Evolutionary conservation across 805 yeast genomes (phyloP), one percentile per base, ranked within the genome.

Genomic region (Yamadazyma philogaea): DNA sequence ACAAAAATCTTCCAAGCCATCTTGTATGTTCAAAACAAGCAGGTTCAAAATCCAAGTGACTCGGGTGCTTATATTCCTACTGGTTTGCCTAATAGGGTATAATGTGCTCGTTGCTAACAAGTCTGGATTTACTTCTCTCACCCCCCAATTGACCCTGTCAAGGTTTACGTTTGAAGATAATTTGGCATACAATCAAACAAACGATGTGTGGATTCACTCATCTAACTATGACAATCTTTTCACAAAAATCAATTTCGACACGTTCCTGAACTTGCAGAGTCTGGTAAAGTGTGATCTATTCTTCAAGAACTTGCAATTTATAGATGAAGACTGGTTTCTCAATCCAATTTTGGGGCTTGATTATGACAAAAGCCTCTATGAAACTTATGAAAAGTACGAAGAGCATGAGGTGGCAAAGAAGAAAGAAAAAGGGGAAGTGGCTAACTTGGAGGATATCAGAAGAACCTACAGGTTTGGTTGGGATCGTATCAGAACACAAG

Each of bases 271-370:
- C 3, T 36, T 35, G 14, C n/a, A 21, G 3, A 40, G 40, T 30
- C 22, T 32, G 12, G 45, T 50, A n/a, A 45, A 61, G 30, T 60
- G 66, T 51, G 52, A 54, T 19, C 39, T 48, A 7, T 60, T 50
- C 43, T 58, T 59, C 43, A 46, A 52, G n/a, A 45, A 47, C 14
- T 30, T 50, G 14, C 40, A 42, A 28, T 20, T 18, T 4, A n/a
- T 26, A 4, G 47, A 52, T 15, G 14, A 40, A 2, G 38, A 52
- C 7, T 59, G 61, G 52, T 30, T 31, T 4, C 39, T 51, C 10
- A 50, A 51, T 19, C 61, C 58, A 3, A 30, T 38, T 8, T 33
- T 44, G 21, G 48, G 45, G 14, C 49, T 55, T 37, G 40, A 39
- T 3, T 56, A 42, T 33, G 22, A 49, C 17, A 47, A 46, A 31